Base-by-base conservation (phyloP, 2,329 filamentous ascomycete species). In the Claviceps fusiformis region DNA sequence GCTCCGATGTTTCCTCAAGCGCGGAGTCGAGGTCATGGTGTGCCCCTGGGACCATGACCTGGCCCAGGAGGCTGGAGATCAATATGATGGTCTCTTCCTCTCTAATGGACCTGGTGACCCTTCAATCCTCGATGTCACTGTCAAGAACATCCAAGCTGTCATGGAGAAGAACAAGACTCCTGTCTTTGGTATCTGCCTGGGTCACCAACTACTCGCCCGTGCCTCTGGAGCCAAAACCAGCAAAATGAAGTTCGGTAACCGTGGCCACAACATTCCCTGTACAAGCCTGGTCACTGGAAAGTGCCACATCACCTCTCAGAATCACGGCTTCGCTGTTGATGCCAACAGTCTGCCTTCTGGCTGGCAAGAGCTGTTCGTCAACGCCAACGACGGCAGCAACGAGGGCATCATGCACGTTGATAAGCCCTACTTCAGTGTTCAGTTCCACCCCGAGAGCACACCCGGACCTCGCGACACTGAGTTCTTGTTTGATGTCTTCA, bases 171-270 rank as follows among this genome's bases (percentile, higher is more conserved):
- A 86, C 62, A 81, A 83, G 62, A 92, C 85, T 8, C 92, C 92
- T 7, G 86, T 97, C 59, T 96, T 97, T 62, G 92, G 92, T 75
- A 97, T 97, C 67, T 97, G 92, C 75, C 74, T 97, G 63, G 92
- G 92, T 56, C 93, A 98, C 74, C 93, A 98, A 78, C 84, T 98
- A 54, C 79, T 98, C 56, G 92, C 91, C 60, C 81, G 96, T 62
- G 90, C 93, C 51, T 80, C 87, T 57, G 93, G 93, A 60, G 93
- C 89, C 54, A 80, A 83, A 64, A 97, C 93, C 59, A 86, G 95
- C 75, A 97, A 97, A 82, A 83, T 98, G 73, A 97, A 97, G 82
- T 98, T 96, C 72, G 93, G 93, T 67, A 98, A 98, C 81, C 87
- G 93, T 63, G 93, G 91, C 19, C 93, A 97, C 77, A 98, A 98